phyloP scores from a whole-genome alignment of 176 grass and related monocot species.

The Oryza glaberrima region DNA sequence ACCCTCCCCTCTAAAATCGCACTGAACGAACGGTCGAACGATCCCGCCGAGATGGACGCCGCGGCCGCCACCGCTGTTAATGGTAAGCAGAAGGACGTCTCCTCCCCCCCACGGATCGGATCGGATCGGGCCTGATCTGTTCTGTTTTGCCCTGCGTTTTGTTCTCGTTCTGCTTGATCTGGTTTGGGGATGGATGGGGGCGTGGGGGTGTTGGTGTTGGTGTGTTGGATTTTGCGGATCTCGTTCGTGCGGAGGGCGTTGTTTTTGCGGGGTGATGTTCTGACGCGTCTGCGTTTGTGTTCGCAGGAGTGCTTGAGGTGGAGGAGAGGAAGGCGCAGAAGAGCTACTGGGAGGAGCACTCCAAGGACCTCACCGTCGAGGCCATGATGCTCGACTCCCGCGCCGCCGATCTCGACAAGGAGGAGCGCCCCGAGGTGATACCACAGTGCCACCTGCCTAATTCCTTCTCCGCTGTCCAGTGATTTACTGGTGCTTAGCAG shows the following conservation, averaged over 20 bases:
- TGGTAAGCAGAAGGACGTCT: constrained; percentile 39
- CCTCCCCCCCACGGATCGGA: too few species aligned
- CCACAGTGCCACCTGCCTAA: neutral
- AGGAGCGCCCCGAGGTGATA: constrained; percentile 87
- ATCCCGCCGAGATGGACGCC: constrained; percentile 43
- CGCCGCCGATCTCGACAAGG: constrained; percentile 88
- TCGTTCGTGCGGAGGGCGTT: neutral
- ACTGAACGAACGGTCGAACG: neutral
- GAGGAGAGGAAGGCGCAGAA: constrained; percentile 86
- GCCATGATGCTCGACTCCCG: constrained; percentile 99
- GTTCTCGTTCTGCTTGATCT: neutral
- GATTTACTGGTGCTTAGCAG: neutral
- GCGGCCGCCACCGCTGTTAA: constrained; percentile 40
- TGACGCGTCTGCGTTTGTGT: neutral
- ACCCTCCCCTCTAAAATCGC: neutral
- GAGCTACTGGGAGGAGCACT: constrained; percentile 97
- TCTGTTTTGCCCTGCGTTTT: neutral
- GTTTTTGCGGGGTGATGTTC: neutral
- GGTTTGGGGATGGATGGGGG: constrained; percentile 16
- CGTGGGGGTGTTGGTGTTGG: neutral
- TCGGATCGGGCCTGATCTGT: constrained; percentile 39
- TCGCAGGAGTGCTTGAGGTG: constrained; percentile 31
- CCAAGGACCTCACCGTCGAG: constrained; percentile 91
- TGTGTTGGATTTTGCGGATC: neutral
- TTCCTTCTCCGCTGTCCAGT: neutral